phyloP scores from a whole-genome alignment of 352 stramenopile genomes.

The Phytophthora pistaciae region DNA sequence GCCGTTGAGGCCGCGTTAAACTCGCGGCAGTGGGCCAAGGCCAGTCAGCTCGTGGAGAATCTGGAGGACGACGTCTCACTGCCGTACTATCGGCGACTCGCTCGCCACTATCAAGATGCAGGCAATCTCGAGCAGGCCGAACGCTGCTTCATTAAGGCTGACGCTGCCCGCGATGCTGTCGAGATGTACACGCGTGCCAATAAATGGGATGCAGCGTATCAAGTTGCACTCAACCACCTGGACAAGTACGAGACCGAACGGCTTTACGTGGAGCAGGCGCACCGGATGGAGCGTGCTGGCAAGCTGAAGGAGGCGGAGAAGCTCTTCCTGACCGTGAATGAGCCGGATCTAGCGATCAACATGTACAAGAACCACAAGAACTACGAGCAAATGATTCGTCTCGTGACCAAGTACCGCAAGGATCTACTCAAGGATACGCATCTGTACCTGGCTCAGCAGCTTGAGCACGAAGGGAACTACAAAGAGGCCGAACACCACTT shows the following conservation, averaged over 20 bases:
- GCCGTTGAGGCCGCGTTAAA: constrained; percentile 94
- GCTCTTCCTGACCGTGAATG: constrained; percentile 94
- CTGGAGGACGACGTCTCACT: constrained; percentile 91
- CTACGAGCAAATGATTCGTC: constrained; percentile 96
- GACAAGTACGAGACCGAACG: constrained; percentile 93
- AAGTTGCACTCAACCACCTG: constrained; percentile 93
- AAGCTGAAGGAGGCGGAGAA: constrained; percentile 96
- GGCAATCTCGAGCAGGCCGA: constrained; percentile 90
- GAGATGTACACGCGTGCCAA: constrained; percentile 96
- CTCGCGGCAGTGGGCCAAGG: constrained; percentile 95
- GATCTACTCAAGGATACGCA: constrained; percentile 95
- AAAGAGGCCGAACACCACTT: constrained; percentile 96
- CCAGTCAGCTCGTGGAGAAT: constrained; percentile 92
- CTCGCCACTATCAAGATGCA: constrained; percentile 92
- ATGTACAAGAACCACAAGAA: constrained; percentile 98
- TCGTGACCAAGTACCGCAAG: constrained; percentile 94
- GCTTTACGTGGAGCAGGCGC: constrained; percentile 94
- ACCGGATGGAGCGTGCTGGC: constrained; percentile 90
- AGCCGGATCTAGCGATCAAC: constrained; percentile 94
- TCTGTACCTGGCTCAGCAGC: constrained; percentile 92
- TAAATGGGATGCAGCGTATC: constrained; percentile 95
- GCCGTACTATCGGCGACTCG: constrained; percentile 91
- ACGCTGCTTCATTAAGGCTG: constrained; percentile 94
- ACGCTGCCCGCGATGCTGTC: constrained; percentile 89
- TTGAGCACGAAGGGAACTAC: constrained; percentile 94